Conservation (phyloP, 1,139 yeast species). For the Saccharomyces uvarum region DNA sequence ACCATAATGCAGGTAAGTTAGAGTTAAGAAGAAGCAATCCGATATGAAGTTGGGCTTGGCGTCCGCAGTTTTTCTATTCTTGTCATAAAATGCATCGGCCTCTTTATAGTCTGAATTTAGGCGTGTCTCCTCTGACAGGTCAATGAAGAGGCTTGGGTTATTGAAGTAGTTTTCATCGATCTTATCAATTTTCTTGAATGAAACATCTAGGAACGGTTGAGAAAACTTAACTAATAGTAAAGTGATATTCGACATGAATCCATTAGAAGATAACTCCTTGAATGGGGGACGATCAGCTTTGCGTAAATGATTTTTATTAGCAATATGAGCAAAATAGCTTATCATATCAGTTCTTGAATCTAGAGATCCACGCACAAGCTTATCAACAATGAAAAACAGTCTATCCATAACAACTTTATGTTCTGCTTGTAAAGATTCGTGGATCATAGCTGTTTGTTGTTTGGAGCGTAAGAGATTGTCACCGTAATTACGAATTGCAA, state of each 20-base stretch:
- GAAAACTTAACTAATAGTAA: constrained; percentile 62
- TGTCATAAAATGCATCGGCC: constrained; percentile 48
- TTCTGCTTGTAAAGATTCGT: constrained; percentile 54
- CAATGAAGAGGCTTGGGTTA: constrained; percentile 41
- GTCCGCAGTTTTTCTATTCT: constrained; percentile 29
- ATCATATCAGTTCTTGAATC: constrained; percentile 57
- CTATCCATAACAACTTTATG: constrained; percentile 50
- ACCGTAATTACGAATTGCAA: constrained; percentile 42
- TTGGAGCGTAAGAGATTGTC: constrained; percentile 34
- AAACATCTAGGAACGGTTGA: constrained; percentile 72
- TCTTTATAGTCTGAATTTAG: constrained; percentile 69
- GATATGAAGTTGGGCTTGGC: constrained; percentile 66
- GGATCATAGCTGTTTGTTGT: constrained; percentile 40
- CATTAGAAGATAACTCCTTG: constrained; percentile 63
- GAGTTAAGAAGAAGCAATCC: constrained; percentile 74
- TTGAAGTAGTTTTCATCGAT: constrained; percentile 64
- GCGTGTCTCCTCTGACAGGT: constrained; percentile 74
- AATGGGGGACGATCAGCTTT: constrained; percentile 79
- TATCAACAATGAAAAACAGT: constrained; percentile 62
- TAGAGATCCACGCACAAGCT: constrained; percentile 67
- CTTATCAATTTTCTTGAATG: constrained; percentile 61
- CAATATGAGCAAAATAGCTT: constrained; percentile 59
- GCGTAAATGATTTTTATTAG: constrained; percentile 77
- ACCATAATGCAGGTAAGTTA: constrained; percentile 81
- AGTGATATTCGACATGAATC: constrained; percentile 72